Evolutionary conservation across 805 yeast genomes (phyloP).

Genomic region (Saccharomyces paradoxus): DNA sequence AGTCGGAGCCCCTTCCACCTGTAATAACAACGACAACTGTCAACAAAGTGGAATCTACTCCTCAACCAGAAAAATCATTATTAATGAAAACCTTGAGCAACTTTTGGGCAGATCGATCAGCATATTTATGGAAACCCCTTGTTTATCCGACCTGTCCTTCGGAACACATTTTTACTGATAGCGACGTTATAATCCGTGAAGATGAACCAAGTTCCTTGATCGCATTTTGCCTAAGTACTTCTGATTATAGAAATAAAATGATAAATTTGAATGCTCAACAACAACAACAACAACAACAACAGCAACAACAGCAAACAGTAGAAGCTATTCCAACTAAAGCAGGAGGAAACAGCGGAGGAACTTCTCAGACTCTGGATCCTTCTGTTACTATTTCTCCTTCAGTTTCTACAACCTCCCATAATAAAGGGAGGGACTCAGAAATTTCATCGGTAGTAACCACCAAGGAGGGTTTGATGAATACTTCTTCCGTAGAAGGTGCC

Average conservation of each 20-base stretch:
- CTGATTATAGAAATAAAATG: constrained; percentile 69
- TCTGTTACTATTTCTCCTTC: constrained; percentile 2
- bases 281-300: constrained; percentile 5
- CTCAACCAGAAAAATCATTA: constrained; percentile 62
- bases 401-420: constrained; percentile 1
- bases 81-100: constrained; percentile 74
- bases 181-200: constrained; percentile 87
- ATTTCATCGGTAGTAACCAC: neutral
- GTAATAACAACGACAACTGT: constrained; percentile 14
- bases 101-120: constrained; percentile 97
- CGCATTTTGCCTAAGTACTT: constrained; percentile 82
- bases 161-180: constrained; percentile 90
- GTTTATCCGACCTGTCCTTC: constrained; percentile 68
- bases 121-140: constrained; percentile 89
- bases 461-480: neutral
- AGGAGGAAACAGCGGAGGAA: neutral
- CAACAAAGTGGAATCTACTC: constrained; percentile 21
- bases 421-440: neutral
- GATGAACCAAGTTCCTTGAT: constrained; percentile 94
- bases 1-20: constrained; percentile 17
- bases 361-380: neutral
- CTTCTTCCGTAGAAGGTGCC: neutral
- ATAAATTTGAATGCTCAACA: constrained; percentile 22
- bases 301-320: constrained; percentile 1
- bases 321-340: neutral